Base-by-base conservation (phyloP, 2,329 filamentous ascomycete genomes). In the Pseudopithomyces chartarum region DNA sequence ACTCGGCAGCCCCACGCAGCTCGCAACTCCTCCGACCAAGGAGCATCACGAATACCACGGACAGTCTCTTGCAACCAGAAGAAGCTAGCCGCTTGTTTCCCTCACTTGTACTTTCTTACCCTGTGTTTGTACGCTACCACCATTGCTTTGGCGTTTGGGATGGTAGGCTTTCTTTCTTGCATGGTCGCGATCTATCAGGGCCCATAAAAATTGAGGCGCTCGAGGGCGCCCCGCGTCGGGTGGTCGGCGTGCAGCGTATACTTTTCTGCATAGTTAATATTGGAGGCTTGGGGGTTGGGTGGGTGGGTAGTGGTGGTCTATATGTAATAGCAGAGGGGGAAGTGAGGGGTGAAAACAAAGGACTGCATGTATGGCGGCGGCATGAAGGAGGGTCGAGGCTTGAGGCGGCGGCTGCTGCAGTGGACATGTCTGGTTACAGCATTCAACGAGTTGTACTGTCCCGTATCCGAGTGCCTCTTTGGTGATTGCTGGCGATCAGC, bases 21-120 rank as follows among this genome's bases (percentile, higher is more conserved):
- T 79, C 20, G 80, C 79, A 3, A 82, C 79, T 10, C 80, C 74
- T 13, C 71, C 73, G 4, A 75, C 71, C 11, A 76, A 74, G 42
- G 68, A 68, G 42, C 60, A 70, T 38, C 57, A 57, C 20, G 38
- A 47, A 12, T 57, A 43, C 29, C 48, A 51, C 11, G 46, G 52
- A 46, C 42, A 26, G 10, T 10, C 13, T 19, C 19, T 54, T 29
- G 23, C 40, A 7, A 48, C 51, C 5, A 29, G 51, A 29, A 29
- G 13, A 20, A 29, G 23, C 22, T 60, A 43, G 49, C 19, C 5
- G 46, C 20, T 38, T 23, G 54, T 29, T n/a, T 10, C n/a, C 23
- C 40, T 6, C 46, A 36, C 45, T 38, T 36, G 38, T 50, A 34
- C 32, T 45, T 52, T 36, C 50, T 43, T 45, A 43, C 19, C 13